Evolutionary conservation across 2,329 filamentous ascomycete genomes (phyloP).

Genomic region (Dothidotthia symphoricarpi): DNA sequence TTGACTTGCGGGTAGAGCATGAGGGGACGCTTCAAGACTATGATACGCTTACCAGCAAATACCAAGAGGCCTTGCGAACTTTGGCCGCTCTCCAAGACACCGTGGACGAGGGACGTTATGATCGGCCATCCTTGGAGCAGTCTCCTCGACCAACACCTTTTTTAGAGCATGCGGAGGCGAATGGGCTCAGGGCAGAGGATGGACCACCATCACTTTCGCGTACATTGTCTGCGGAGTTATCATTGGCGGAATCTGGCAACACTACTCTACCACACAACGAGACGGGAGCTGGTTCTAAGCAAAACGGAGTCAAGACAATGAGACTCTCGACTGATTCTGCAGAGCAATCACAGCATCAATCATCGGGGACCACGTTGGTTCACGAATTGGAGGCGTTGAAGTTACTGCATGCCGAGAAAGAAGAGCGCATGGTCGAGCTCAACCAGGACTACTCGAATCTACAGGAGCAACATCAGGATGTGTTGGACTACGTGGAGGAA

Average conservation of each 20-base stretch:
- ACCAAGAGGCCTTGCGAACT: constrained; percentile 81
- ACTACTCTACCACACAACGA: constrained; percentile 31
- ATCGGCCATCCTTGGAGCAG: constrained; percentile 52
- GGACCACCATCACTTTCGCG: constrained; percentile 74
- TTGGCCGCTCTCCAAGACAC: constrained; percentile 83
- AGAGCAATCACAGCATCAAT: constrained; percentile 10
- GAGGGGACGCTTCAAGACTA: constrained; percentile 79
- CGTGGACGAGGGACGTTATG: constrained; percentile 74
- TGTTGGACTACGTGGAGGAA: constrained; percentile 82
- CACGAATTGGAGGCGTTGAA: constrained; percentile 72
- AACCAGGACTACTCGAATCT: constrained; percentile 78
- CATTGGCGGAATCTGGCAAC: constrained; percentile 69
- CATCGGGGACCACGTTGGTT: constrained; percentile 12
- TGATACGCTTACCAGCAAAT: constrained; percentile 79
- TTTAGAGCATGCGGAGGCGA: constrained; percentile 74
- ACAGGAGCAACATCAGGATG: constrained; percentile 75
- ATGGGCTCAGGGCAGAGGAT: constrained; percentile 64
- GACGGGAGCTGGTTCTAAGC: constrained; percentile 59
- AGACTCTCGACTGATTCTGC: constrained; percentile 22
- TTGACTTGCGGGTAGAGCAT: constrained; percentile 87
- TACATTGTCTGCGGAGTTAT: constrained; percentile 91
- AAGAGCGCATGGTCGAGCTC: constrained; percentile 70
- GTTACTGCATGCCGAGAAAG: constrained; percentile 70
- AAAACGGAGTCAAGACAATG: constrained; percentile 58
- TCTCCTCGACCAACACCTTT: constrained; percentile 70